phyloP scores from a whole-genome alignment of 2,329 filamentous ascomycete genomes.

The Tolypocladium ovalisporum region DNA sequence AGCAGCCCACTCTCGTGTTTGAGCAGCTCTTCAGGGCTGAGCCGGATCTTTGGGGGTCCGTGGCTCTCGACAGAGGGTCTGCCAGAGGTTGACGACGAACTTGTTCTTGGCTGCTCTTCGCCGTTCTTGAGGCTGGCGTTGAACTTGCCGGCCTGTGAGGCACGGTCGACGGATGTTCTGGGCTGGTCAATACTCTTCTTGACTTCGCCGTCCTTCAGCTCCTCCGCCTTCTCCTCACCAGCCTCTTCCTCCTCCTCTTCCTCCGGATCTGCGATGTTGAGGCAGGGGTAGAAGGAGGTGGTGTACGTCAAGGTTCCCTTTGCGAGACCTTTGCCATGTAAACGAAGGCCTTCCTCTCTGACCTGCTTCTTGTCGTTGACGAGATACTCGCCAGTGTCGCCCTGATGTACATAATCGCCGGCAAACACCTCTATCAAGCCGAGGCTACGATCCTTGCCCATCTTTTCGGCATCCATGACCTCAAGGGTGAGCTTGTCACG shows the following conservation, averaged over 20 bases:
- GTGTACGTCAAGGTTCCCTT: slow-evolving; percentile 81
- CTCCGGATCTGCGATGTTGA: slow-evolving; percentile 82
- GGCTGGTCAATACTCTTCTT: slow-evolving; percentile 2
- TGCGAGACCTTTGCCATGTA: slow-evolving; percentile 59
- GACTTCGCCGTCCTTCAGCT: background rate
- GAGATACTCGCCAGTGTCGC: slow-evolving; percentile 69
- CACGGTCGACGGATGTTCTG: slow-evolving; percentile 8
- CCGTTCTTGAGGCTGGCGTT: slow-evolving; percentile 21
- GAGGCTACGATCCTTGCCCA: slow-evolving; percentile 82
- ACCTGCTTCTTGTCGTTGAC: slow-evolving; percentile 65
- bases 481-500: slow-evolving; percentile 81
- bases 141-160: slow-evolving; percentile 31
- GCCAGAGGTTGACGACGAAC: slow-evolving; percentile 24
- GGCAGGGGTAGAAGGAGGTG: slow-evolving; percentile 78
- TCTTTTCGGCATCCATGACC: slow-evolving; percentile 91
- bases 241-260: slow-evolving; percentile 56
- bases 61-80: slow-evolving; percentile 28
- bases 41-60: slow-evolving; percentile 62
- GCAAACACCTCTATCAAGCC: slow-evolving; percentile 70
- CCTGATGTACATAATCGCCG: slow-evolving; percentile 68
- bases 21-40: slow-evolving; percentile 69
- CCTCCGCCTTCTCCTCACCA: slow-evolving; percentile 9
- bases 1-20: slow-evolving; percentile 85
- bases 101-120: slow-evolving; percentile 11
- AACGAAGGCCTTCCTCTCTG: slow-evolving; percentile 56